Conservation (phyloP, 106 monocot species). For the Apostasia shenzhenica region DNA sequence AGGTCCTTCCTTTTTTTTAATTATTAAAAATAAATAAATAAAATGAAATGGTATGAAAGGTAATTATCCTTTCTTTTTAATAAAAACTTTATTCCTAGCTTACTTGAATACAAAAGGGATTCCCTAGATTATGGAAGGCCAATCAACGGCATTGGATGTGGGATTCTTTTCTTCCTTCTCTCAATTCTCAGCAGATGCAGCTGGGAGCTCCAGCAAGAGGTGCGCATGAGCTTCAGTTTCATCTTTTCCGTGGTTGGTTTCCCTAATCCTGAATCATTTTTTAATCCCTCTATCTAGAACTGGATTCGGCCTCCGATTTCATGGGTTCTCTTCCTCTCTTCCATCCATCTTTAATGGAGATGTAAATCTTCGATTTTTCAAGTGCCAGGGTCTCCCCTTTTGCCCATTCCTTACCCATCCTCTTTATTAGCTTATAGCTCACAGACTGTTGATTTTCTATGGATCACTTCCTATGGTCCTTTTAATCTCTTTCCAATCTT, state of each 20-base stretch:
- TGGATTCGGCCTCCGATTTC: neutral
- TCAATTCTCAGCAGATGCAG: neutral
- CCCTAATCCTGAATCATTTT: no score
- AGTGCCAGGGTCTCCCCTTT: neutral
- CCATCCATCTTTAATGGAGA: neutral
- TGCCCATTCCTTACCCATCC: neutral
- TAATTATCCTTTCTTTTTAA: no score
- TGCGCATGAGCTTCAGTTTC: neutral
- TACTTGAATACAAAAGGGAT: no score
- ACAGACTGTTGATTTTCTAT: no score
- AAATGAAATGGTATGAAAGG: no score
- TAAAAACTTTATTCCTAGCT: no score
- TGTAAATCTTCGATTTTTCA: neutral
- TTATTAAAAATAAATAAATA: no score
- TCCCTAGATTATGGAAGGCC: conserved; percentile 2
- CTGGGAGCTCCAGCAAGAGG: neutral
- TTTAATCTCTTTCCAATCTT: no score
- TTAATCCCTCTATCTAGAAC: neutral
- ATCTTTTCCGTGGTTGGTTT: neutral
- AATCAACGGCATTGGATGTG: neutral
- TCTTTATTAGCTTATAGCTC: neutral
- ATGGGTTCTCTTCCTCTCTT: neutral
- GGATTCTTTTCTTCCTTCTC: neutral
- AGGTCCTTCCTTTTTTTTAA: no score
- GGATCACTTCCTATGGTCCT: no score